Evolutionary conservation across 2,329 filamentous ascomycete genomes (phyloP).

Genomic region (Alternaria atra): DNA sequence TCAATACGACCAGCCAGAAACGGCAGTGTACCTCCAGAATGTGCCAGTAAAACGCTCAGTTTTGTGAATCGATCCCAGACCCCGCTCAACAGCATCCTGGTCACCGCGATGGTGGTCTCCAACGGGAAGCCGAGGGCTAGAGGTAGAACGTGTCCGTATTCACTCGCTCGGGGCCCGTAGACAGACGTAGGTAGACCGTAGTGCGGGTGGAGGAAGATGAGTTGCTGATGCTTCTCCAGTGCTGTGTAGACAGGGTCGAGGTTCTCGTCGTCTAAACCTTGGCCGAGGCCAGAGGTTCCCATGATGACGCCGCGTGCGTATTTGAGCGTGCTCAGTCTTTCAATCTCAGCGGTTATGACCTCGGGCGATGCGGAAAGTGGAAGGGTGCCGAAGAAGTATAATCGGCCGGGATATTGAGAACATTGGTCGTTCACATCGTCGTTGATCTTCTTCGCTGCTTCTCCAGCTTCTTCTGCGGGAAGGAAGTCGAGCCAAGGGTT

Average conservation of each 20-base stretch:
- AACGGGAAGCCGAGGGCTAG: slow-evolving; percentile 88
- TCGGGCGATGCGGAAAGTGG: slow-evolving; percentile 74
- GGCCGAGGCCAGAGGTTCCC: slow-evolving; percentile 81
- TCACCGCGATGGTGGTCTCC: slow-evolving; percentile 90
- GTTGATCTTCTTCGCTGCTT: slow-evolving; percentile 75
- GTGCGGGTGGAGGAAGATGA: slow-evolving; percentile 89
- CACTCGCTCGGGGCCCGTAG: slow-evolving; percentile 76
- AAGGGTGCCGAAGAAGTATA: slow-evolving; percentile 85
- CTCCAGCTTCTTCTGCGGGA: slow-evolving; percentile 65
- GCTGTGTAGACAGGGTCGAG: slow-evolving; percentile 77
- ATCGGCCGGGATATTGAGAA: slow-evolving; percentile 67
- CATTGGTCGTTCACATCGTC: slow-evolving; percentile 80
- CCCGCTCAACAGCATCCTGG: slow-evolving; percentile 85
- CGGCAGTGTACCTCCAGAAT: slow-evolving; percentile 87
- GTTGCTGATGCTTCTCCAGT: slow-evolving; percentile 69
- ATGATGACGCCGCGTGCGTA: slow-evolving; percentile 87
- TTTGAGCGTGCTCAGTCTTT: slow-evolving; percentile 67
- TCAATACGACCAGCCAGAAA: slow-evolving; percentile 90
- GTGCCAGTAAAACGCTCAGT: slow-evolving; percentile 80
- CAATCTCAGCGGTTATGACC: slow-evolving; percentile 71
- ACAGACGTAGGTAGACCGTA: slow-evolving; percentile 85
- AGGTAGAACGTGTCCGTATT: slow-evolving; percentile 87
- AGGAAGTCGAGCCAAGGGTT: slow-evolving; percentile 96
- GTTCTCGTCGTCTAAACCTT: slow-evolving; percentile 78
- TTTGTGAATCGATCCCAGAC: slow-evolving; percentile 79